phyloP scores from a whole-genome alignment of 2,329 filamentous ascomycete genomes.

The Teratosphaeria pseudoeucalypti region DNA sequence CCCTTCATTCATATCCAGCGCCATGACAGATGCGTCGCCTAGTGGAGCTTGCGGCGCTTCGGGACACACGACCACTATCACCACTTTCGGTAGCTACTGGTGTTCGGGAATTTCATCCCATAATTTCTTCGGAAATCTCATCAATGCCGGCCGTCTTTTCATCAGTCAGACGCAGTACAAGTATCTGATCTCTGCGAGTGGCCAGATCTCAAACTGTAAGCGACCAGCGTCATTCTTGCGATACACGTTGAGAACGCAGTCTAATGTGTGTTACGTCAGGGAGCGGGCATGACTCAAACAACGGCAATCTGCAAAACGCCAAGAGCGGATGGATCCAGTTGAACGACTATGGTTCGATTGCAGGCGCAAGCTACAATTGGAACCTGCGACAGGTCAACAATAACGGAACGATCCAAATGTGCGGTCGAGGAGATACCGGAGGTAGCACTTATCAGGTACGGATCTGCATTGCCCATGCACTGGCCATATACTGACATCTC shows the following conservation, averaged over 20 bases:
- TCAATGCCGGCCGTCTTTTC: slow-evolving; percentile 3
- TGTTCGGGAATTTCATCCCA: slow-evolving; percentile 1
- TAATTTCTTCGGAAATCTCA: slow-evolving; percentile 4
- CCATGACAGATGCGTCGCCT: background rate
- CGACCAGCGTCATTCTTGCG: background rate
- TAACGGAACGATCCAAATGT: slow-evolving; percentile 4
- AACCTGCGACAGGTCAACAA: slow-evolving; percentile 3
- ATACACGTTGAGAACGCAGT: background rate
- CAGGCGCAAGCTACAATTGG: slow-evolving; percentile 2
- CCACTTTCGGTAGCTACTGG: background rate
- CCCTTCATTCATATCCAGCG: background rate
- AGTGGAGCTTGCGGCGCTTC: background rate
- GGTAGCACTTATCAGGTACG: slow-evolving; percentile 2
- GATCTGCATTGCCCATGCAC: background rate
- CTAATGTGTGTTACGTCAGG: background rate
- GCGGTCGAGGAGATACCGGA: slow-evolving; percentile 4
- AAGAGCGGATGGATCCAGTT: slow-evolving; percentile 4
- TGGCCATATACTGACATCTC: background rate
- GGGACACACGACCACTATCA: background rate
- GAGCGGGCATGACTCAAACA: slow-evolving; percentile 5
- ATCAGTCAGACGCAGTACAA: slow-evolving; percentile 5
- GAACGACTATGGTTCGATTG: slow-evolving; percentile 2
- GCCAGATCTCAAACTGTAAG: background rate
- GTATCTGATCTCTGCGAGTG: background rate
- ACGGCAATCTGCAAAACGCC: slow-evolving; percentile 5